A percentile compares a stretch with the other conserved stretches of the same genome.
Evolutionary conservation across 176 grass and related monocot genomes (phyloP).

Genomic region (Triticum turgidum): DNA sequence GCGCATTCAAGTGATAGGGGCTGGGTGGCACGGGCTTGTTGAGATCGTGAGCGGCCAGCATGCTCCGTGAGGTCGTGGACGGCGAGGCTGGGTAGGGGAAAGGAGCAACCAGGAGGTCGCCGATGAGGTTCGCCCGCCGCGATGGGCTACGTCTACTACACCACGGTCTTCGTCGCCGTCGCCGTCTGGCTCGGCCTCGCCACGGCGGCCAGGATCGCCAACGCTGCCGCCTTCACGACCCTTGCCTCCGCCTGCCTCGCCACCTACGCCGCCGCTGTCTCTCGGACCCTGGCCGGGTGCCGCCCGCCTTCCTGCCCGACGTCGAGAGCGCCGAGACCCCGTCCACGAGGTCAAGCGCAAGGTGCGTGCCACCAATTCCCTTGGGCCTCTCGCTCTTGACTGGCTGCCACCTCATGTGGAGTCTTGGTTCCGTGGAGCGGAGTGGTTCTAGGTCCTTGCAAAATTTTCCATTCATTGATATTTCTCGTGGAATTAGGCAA

Average conservation of each 20-base stretch:
- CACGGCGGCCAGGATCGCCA: slow-evolving; percentile 66
- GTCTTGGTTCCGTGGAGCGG: slow-evolving; percentile 16
- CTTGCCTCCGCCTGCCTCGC: slow-evolving; percentile 45
- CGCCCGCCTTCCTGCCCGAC: slow-evolving; percentile 57
- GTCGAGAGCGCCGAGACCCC: slow-evolving; percentile 60
- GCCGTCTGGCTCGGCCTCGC: slow-evolving; percentile 65
- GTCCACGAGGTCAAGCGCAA: slow-evolving; percentile 90
- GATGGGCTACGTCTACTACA: slow-evolving; percentile 85
- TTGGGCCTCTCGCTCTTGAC: too few species aligned
- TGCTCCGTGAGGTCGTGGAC: too few species aligned
- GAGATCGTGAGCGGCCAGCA: too few species aligned
- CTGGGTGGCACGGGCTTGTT: too few species aligned
- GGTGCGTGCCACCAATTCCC: slow-evolving; percentile 28
- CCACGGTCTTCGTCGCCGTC: slow-evolving; percentile 77
- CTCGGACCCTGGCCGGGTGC: slow-evolving; percentile 77
- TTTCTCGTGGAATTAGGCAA: background rate
- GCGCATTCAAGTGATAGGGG: too few species aligned
- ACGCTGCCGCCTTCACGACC: slow-evolving; percentile 60
- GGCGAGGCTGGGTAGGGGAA: too few species aligned
- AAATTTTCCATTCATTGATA: background rate
- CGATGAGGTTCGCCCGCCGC: slow-evolving; percentile 27
- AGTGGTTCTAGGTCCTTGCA: background rate
- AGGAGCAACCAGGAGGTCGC: too few species aligned
- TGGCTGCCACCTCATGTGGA: background rate
- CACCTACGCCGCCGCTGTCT: slow-evolving; percentile 60